These are phyloP conservation scores for Collybia nuda DNA, from an alignment of 768 basidiomycete genomes.

Conservation along the genomic window DNA sequence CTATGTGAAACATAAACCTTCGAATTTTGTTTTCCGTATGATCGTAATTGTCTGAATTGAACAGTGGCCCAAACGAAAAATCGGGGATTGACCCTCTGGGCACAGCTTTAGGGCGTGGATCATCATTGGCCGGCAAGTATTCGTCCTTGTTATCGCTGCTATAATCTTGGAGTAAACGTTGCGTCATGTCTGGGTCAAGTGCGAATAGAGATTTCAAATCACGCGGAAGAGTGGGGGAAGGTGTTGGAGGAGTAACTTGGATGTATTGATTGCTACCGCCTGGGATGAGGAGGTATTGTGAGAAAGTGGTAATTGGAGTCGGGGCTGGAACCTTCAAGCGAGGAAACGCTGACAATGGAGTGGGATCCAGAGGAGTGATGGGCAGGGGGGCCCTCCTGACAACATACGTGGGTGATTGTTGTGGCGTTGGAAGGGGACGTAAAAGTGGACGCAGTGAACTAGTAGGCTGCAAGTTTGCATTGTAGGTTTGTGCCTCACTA, in stretches of 20 bases:
- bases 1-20: constrained; percentile 47
- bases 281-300: constrained; percentile 2
- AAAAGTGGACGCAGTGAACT: constrained; percentile 50
- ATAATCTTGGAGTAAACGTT: constrained; percentile 42
- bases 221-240: constrained; percentile 48
- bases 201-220: constrained; percentile 43
- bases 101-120: constrained; percentile 9
- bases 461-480: constrained; percentile 33
- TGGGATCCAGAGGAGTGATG: constrained; percentile 19
- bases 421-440: constrained; percentile 46
- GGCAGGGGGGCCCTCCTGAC: constrained; percentile 16
- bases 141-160: constrained; percentile 26
- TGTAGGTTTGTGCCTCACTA: constrained; percentile 48
- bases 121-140: constrained; percentile 24
- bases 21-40: constrained; percentile 40
- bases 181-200: constrained; percentile 39
- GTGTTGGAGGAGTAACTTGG: constrained; percentile 28
- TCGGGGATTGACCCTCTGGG: background rate
- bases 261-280: constrained; percentile 5
- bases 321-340: constrained; percentile 21
- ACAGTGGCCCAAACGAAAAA: too few relatives aligned
- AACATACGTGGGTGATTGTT: constrained; percentile 40
- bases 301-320: constrained; percentile 2
- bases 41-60: too few relatives aligned
- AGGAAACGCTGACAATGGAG: constrained; percentile 24